Base-by-base conservation (phyloP, 139 green algal genomes). In the Micractinium sp. region DNA sequence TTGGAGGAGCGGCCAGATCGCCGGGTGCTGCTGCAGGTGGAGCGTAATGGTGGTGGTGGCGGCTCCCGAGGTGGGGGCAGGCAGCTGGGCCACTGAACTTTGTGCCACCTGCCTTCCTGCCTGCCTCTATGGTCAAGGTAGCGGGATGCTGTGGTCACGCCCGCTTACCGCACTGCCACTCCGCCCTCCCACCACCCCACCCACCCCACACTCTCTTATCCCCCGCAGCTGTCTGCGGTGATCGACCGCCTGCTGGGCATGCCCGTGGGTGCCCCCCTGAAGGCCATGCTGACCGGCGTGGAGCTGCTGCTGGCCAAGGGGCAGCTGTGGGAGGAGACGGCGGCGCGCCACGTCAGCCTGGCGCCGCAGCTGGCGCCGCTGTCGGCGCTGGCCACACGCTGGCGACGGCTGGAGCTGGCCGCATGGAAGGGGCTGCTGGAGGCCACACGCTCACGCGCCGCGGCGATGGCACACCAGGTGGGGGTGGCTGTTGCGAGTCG, bases 281-380 rank as follows among this genome's bases (percentile, higher is more conserved):
- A 98, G 92, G 84, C 93, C 20, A 94, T 94, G 9, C 89, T 99
- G 77, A 98, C 96, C 0, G 98, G 98, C 0, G 77, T 99, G 89
- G 98, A 99, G 95, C 94, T 99, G 89, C 93, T 99, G 85, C 93
- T 99, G 74, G 92, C 94, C 22, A 88, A 95, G 2, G 93, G 94
- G 19, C 95, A 97, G 92, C 91, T 93, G 67, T 25, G 83, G 98
- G 96, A 99, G 94, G 95, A 99, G 88, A 97, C 94, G 4, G 98
- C 98, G 0, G 97, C 98, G 16, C 92, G 91, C 53, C 94, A 97
- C 78, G 97, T 99, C 29, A 96, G 90, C 25, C 82, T 99, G 41
- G 91, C 89, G 41, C 73, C 89, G 19, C 86, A 98, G 89, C 94
- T 99, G 78, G 88, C 76, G 0, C 86, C 86, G 4, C 81, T 97